phyloP scores from a whole-genome alignment of 108 stramenopile genomes.

The Cyclotella kingstonii region DNA sequence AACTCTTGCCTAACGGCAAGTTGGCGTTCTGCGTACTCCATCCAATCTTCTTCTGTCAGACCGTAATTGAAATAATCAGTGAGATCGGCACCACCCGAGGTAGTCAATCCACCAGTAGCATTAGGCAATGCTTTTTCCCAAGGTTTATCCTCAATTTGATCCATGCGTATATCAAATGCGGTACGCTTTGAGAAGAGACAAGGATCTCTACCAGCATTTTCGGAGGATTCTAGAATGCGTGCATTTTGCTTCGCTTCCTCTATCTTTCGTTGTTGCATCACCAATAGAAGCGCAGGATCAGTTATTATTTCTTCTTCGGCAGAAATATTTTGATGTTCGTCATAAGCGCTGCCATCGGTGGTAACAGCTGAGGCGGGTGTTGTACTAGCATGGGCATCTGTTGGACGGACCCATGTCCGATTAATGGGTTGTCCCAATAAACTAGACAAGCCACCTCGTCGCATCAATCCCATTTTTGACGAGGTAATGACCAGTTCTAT shows the following conservation, averaged over 20 bases:
- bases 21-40: constrained; percentile 82
- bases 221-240: constrained; percentile 71
- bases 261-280: constrained; percentile 73
- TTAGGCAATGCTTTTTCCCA: constrained; percentile 51
- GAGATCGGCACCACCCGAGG: constrained; percentile 40
- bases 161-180: constrained; percentile 89
- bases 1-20: constrained; percentile 82
- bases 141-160: constrained; percentile 92
- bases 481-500: constrained; percentile 66
- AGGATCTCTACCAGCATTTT: constrained; percentile 90
- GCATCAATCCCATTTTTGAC: constrained; percentile 84
- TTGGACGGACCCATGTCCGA: constrained; percentile 72
- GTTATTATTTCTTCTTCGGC: constrained; percentile 50
- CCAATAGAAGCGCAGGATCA: constrained; percentile 77
- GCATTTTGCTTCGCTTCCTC: constrained; percentile 73
- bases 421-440: constrained; percentile 42
- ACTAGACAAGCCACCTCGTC: constrained; percentile 52
- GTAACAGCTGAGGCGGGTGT: constrained; percentile 1
- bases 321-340: neutral
- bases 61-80: constrained; percentile 91
- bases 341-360: constrained; percentile 1
- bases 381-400: constrained; percentile 1
- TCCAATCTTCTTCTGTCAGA: constrained; percentile 81
- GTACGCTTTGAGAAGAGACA: constrained; percentile 87
- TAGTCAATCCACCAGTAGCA: neutral